Conservation (phyloP, 2,329 filamentous ascomycete species). For the Pyrenophora teres region DNA sequence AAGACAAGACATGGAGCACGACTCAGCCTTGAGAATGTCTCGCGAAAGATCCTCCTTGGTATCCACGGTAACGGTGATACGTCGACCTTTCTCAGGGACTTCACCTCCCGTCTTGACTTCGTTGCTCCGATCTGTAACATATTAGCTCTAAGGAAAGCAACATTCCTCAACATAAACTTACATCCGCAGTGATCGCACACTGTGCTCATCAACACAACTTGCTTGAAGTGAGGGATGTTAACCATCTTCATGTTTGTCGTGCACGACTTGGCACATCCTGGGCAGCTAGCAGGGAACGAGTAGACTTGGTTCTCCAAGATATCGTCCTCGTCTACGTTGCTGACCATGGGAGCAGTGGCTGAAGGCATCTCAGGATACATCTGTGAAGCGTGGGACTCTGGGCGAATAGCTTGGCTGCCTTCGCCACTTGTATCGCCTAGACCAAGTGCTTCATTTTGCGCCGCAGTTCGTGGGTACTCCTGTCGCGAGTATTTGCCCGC, state of each 20-base stretch:
- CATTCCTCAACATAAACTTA: conserved; percentile 24
- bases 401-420: too few relatives aligned
- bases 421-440: conserved; percentile 59
- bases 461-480: conserved; percentile 79
- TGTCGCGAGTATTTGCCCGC: conserved; percentile 89
- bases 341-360: conserved; percentile 40
- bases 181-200: conserved; percentile 88
- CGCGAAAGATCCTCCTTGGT: conserved; percentile 75
- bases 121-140: conserved; percentile 72
- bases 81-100: conserved; percentile 82
- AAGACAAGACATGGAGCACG: conserved; percentile 82
- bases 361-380: conserved; percentile 52
- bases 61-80: conserved; percentile 76
- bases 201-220: conserved; percentile 94
- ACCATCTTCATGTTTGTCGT: conserved; percentile 98
- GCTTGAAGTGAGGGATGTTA: conserved; percentile 96
- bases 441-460: conserved; percentile 86
- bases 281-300: conserved; percentile 87
- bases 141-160: conserved; percentile 11
- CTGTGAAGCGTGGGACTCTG: conserved; percentile 57
- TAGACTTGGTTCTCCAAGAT: conserved; percentile 93
- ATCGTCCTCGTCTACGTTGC: conserved; percentile 63
- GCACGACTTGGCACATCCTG: conserved; percentile 84
- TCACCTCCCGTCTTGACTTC: conserved; percentile 97
- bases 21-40: conserved; percentile 96